Evolutionary conservation across 163 green algal species (phyloP).

Genomic region (Chloromonas sp.): DNA sequence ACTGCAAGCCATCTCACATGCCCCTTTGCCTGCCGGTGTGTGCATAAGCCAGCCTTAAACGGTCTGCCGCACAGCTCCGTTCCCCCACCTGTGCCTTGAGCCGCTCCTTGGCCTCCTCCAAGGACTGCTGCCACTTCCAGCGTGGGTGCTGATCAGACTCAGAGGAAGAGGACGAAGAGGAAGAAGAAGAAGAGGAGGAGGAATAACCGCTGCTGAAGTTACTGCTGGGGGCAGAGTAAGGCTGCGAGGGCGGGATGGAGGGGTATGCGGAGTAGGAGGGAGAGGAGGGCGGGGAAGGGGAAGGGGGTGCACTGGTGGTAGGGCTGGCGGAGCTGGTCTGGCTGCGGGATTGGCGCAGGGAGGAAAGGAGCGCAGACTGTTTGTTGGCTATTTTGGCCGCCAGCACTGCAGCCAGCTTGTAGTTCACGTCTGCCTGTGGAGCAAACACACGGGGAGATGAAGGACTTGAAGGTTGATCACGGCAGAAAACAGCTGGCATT

Average conservation of each 20-base stretch:
- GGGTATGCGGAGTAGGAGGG: neutral
- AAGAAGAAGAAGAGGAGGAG: neutral
- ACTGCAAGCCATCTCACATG: neutral
- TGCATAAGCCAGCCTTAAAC: too few relatives aligned
- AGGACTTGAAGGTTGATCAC: too few relatives aligned
- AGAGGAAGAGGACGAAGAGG: neutral
- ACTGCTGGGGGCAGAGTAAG: neutral
- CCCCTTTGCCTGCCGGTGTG: too few relatives aligned
- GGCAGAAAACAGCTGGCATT: too few relatives aligned
- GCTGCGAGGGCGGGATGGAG: neutral
- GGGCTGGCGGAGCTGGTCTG: slow-evolving; percentile 2
- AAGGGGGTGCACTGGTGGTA: neutral
- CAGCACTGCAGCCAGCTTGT: slow-evolving; percentile 17
- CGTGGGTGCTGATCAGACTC: slow-evolving; percentile 1
- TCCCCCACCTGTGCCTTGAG: neutral
- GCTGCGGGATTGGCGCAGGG: slow-evolving; percentile 1
- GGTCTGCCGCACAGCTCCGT: neutral
- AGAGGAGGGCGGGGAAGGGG: neutral
- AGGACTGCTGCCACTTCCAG: slow-evolving; percentile 20
- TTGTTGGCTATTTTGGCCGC: slow-evolving; percentile 19
- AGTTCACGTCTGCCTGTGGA: slow-evolving; percentile 14
- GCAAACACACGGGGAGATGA: neutral
- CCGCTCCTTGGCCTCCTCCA: slow-evolving; percentile 16
- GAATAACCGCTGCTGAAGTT: neutral
- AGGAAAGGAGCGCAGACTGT: slow-evolving; percentile 19